phyloP scores from a whole-genome alignment of 768 basidiomycete genomes.

The Auriculariales sp. region DNA sequence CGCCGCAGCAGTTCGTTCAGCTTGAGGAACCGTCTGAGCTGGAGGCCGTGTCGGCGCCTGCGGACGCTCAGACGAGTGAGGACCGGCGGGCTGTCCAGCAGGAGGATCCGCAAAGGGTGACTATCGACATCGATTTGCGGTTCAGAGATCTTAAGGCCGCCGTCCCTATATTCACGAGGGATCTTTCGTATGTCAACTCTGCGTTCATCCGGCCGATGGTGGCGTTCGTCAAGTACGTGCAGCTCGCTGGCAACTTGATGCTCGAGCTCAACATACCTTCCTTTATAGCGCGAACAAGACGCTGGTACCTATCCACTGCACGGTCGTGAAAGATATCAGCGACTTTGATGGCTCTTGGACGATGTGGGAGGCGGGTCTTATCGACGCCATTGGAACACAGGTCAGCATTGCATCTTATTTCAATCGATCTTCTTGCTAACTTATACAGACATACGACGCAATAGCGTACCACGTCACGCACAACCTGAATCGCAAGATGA shows the following conservation, averaged over 20 bases:
- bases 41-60: neutral
- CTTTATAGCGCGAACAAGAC: constrained; percentile 76
- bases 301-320: constrained; percentile 84
- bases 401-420: constrained; percentile 20
- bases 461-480: constrained; percentile 91
- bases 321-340: constrained; percentile 63
- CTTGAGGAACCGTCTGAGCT: too few relatives aligned
- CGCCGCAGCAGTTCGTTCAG: constrained; percentile 21
- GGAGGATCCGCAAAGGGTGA: constrained; percentile 36
- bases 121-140: constrained; percentile 81
- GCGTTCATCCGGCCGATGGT: constrained; percentile 92
- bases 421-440: neutral
- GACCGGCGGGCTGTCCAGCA: constrained; percentile 15
- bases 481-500: constrained; percentile 79
- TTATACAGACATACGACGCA: constrained; percentile 64
- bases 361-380: constrained; percentile 96
- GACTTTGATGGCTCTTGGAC: constrained; percentile 98
- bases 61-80: neutral
- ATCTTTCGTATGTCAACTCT: constrained; percentile 83
- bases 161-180: constrained; percentile 80
- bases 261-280: constrained; percentile 9
- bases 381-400: constrained; percentile 81
- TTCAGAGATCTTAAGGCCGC: constrained; percentile 93
- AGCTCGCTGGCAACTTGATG: constrained; percentile 5
- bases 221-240: constrained; percentile 86